phyloP scores from a whole-genome alignment of 1,139 yeast genomes.

The Nakaseomyces delphensis region DNA sequence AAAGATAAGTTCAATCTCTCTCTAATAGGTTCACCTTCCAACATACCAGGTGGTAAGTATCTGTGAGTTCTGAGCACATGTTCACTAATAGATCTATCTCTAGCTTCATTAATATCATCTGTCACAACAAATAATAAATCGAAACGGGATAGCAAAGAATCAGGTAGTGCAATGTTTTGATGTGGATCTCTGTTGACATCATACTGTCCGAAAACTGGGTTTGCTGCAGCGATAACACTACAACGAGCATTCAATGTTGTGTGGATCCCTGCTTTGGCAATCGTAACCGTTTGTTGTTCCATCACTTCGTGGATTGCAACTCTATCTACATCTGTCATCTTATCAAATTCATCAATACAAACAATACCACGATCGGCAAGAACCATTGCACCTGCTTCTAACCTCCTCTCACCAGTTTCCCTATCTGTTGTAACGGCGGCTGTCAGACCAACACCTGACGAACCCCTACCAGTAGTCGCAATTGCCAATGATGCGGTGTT shows the following conservation, averaged over 20 bases:
- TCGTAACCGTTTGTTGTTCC: slow-evolving; percentile 99
- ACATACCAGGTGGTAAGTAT: slow-evolving; percentile 76
- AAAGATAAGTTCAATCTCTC: slow-evolving; percentile 62
- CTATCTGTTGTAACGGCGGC: slow-evolving; percentile 97
- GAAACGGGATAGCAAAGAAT: slow-evolving; percentile 91
- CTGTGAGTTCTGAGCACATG: slow-evolving; percentile 94
- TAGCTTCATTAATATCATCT: slow-evolving; percentile 80
- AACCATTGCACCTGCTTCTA: slow-evolving; percentile 99
- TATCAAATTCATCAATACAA: slow-evolving; percentile 97
- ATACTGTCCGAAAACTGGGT: slow-evolving; percentile 95
- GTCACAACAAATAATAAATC: slow-evolving; percentile 93
- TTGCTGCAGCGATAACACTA: slow-evolving; percentile 96
- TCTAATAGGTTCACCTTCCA: slow-evolving; percentile 91
- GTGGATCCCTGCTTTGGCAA: slow-evolving; percentile 97
- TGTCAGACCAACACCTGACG: slow-evolving; percentile 98
- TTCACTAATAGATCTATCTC: slow-evolving; percentile 83
- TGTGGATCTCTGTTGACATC: slow-evolving; percentile 96
- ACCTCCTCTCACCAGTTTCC: slow-evolving; percentile 92
- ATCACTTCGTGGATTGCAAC: slow-evolving; percentile 98
- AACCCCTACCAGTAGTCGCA: slow-evolving; percentile 98
- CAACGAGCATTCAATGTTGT: slow-evolving; percentile 95
- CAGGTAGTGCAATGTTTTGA: slow-evolving; percentile 93
- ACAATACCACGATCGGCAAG: slow-evolving; percentile 95
- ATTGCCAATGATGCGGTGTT: slow-evolving; percentile 93
- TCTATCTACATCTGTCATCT: slow-evolving; percentile 93